Conservation (phyloP, 2,329 filamentous ascomycete genomes). For the Mariannaea sp. region DNA sequence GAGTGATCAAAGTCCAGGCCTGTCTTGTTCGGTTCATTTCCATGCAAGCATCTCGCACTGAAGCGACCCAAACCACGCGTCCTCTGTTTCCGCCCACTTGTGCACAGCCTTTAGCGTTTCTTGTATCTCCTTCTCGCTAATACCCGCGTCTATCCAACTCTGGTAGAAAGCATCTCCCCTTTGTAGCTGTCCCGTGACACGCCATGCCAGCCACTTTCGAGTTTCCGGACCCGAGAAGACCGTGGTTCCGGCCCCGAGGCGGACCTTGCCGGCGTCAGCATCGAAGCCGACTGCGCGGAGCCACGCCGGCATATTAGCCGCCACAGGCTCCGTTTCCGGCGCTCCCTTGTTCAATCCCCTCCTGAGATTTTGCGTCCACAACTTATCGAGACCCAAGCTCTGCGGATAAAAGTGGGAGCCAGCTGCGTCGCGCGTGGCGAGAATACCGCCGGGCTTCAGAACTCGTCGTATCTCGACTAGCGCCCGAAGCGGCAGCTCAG, state of each 20-base stretch:
- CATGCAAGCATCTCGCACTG: conserved; percentile 16
- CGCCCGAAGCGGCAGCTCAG: conserved; percentile 37
- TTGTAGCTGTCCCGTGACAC: conserved; percentile 5
- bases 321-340: neutral
- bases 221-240: conserved; percentile 7
- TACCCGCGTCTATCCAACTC: conserved; percentile 15
- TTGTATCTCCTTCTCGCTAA: too few relatives aligned
- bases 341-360: neutral
- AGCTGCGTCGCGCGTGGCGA: conserved; percentile 39
- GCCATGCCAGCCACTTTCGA: conserved; percentile 6
- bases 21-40: too few relatives aligned
- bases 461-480: conserved; percentile 49
- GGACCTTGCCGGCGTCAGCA: neutral
- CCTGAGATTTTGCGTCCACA: neutral
- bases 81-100: conserved; percentile 22
- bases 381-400: conserved; percentile 27
- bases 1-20: too few relatives aligned
- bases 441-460: conserved; percentile 47
- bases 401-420: conserved; percentile 33
- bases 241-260: neutral
- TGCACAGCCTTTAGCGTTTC: too few relatives aligned
- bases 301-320: conserved; percentile 1
- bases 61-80: conserved; percentile 18
- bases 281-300: conserved; percentile 6
- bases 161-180: conserved; percentile 4